A percentile compares a stretch with the other conserved stretches of the same genome.
phyloP scores from a whole-genome alignment of 441 rosid genomes.

The Theobroma grandiflorum region DNA sequence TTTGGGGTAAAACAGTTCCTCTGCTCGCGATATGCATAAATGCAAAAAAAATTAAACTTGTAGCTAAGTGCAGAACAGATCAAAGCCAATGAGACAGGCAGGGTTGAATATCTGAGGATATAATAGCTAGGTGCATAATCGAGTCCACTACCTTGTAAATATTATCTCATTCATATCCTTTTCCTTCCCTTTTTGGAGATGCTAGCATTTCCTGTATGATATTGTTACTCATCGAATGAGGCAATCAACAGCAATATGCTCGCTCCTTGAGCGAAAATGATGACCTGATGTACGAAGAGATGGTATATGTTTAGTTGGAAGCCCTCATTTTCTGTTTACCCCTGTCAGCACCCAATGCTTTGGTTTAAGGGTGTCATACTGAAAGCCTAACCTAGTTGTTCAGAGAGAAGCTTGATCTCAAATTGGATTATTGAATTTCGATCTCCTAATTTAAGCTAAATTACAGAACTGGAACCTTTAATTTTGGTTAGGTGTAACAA shows the following conservation, averaged over 20 bases:
- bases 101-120: background rate
- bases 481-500: too few relatives aligned
- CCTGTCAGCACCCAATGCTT: too few relatives aligned
- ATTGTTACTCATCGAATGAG: background rate
- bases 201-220: background rate
- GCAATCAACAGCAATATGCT: background rate
- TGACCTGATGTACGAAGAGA: background rate
- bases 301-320: background rate
- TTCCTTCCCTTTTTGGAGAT: background rate
- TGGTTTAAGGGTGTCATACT: too few relatives aligned
- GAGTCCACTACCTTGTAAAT: constrained; percentile 2
- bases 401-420: too few relatives aligned
- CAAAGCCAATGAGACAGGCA: background rate
- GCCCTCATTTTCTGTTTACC: too few relatives aligned
- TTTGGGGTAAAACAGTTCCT: background rate
- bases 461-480: too few relatives aligned
- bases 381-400: too few relatives aligned
- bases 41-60: background rate
- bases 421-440: too few relatives aligned
- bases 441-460: too few relatives aligned
- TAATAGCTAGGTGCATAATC: background rate
- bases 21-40: constrained; percentile 16
- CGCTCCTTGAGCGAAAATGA: background rate
- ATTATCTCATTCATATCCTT: background rate
- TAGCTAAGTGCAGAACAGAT: background rate